These are phyloP conservation scores for Luffa aegyptiaca DNA, from an alignment of 306 rosid species.

Conservation along the genomic window DNA sequence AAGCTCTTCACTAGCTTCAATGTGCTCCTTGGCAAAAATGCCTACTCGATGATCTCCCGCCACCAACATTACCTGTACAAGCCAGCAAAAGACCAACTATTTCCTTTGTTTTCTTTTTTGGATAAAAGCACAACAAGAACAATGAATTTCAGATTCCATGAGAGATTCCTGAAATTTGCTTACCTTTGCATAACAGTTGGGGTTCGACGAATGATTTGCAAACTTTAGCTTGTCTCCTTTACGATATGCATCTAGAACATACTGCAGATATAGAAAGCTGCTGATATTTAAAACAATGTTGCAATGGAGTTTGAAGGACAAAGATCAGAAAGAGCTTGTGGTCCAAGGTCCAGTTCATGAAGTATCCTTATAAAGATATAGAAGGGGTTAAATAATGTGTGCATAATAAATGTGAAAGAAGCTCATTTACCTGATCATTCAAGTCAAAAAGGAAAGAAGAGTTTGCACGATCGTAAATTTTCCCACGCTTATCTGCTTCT, in stretches of 20 bases:
- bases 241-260: slow-evolving; percentile 92
- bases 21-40: slow-evolving; percentile 88
- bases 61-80: slow-evolving; percentile 75
- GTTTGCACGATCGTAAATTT: slow-evolving; percentile 94
- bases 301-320: neutral
- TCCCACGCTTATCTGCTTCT: slow-evolving; percentile 96
- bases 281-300: slow-evolving; percentile 5
- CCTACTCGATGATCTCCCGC: slow-evolving; percentile 98
- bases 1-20: slow-evolving; percentile 87
- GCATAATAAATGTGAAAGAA: neutral
- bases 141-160: neutral
- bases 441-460: slow-evolving; percentile 96
- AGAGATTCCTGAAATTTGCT: slow-evolving; percentile 6
- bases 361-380: neutral
- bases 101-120: neutral
- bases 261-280: slow-evolving; percentile 42
- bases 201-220: slow-evolving; percentile 93
- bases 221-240: slow-evolving; percentile 97
- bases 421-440: slow-evolving; percentile 83
- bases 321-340: neutral
- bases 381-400: neutral
- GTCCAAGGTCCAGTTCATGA: neutral
- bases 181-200: slow-evolving; percentile 94
- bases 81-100: slow-evolving; percentile 14
- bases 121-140: neutral